A percentile compares a stretch with the other conserved stretches of the same genome.
phyloP scores from a whole-genome alignment of 225 moss, liverwort and hornwort species.

The Bryoerythrophyllum caledonicum region DNA sequence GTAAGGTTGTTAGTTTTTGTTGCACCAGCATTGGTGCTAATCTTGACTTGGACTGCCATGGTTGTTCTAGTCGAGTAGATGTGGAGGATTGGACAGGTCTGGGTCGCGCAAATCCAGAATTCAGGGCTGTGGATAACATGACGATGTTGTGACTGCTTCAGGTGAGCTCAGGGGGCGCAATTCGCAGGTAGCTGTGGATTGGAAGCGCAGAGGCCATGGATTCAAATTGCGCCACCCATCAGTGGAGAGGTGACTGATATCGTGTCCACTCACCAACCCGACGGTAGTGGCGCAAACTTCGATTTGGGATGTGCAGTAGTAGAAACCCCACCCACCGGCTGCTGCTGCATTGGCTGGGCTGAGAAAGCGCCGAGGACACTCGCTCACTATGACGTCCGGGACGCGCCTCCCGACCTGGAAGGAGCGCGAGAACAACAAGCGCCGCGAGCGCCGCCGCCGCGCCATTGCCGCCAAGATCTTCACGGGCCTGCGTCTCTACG shows the following conservation, averaged over 20 bases:
- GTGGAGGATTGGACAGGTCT: no score
- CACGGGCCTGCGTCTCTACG: slow-evolving; percentile 65
- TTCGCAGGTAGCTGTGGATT: not conserved
- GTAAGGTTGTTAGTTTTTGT: not conserved
- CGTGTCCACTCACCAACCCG: not conserved
- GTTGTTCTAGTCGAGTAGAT: not conserved
- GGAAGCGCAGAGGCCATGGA: not conserved
- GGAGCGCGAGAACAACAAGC: slow-evolving; percentile 81
- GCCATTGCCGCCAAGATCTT: slow-evolving; percentile 82
- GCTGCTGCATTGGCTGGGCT: not conserved
- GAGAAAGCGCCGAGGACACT: not conserved
- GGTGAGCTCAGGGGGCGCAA: not conserved
- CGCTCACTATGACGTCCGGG: slow-evolving; percentile 28
- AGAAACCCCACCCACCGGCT: not conserved
- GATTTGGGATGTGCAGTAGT: not conserved
- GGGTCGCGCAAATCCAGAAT: not conserved
- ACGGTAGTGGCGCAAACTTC: slow-evolving; percentile 17
- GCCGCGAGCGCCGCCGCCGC: slow-evolving; percentile 67
- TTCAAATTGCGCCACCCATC: no score
- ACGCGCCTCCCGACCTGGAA: slow-evolving; percentile 59
- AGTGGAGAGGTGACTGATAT: slow-evolving; percentile 5
- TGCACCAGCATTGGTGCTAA: not conserved
- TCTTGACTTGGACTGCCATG: not conserved
- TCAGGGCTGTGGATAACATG: not conserved
- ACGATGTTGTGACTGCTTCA: not conserved